Conservation (phyloP, 441 rosid species). For the Brassica balearica region DNA sequence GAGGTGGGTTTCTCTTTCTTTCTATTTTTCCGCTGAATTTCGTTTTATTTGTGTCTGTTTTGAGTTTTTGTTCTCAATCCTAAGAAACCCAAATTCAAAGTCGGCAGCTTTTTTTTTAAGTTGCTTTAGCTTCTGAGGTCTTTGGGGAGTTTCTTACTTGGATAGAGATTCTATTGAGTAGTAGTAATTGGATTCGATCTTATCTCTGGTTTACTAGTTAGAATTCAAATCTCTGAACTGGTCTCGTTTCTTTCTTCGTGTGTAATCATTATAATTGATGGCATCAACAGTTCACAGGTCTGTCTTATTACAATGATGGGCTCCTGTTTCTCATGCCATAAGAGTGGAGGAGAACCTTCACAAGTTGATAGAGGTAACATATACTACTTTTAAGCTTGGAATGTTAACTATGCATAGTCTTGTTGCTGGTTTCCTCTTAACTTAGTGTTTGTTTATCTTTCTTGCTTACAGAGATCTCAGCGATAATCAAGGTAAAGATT, state of each 20-base stretch:
- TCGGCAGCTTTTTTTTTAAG: conserved; percentile 14
- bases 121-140: not conserved
- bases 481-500: conserved; percentile 54
- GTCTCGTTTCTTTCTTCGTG: not conserved
- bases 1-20: conserved; percentile 36
- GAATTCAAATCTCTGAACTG: conserved; percentile 21
- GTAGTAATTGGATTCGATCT: conserved; percentile 21
- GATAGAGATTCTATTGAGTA: conserved; percentile 6
- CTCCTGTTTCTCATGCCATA: conserved; percentile 57
- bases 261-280: not conserved
- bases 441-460: not conserved
- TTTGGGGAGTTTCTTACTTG: conserved; percentile 14
- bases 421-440: conserved; percentile 25
- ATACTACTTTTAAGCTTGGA: conserved; percentile 1
- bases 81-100: conserved; percentile 29
- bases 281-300: conserved; percentile 39
- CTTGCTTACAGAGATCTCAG: conserved; percentile 52
- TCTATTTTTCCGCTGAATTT: not conserved
- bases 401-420: not conserved
- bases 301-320: conserved; percentile 53
- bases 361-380: conserved; percentile 69
- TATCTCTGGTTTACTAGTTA: conserved; percentile 10
- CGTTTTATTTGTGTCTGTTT: conserved; percentile 18
- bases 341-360: conserved; percentile 29
- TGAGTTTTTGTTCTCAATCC: conserved; percentile 16